Percentiles rank a stretch among this genome's conserved stretches.
Conservation (phyloP, 148 eudicot genomes). For the Rhododendron ovatum region DNA sequence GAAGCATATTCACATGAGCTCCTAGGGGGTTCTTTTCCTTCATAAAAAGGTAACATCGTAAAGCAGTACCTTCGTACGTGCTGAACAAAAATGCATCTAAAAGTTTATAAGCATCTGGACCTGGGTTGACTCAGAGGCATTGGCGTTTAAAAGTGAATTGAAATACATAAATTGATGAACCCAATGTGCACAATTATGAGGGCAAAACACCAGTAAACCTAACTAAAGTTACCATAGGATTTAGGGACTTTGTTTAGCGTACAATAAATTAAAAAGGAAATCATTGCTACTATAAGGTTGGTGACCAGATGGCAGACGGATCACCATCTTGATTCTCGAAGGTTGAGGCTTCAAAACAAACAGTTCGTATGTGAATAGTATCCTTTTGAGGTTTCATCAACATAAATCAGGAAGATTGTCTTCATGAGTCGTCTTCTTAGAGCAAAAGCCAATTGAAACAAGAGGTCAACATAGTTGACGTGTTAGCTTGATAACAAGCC, state of each 20-base stretch:
- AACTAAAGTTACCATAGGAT: background rate
- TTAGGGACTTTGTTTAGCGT: background rate
- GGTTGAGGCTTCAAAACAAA: background rate
- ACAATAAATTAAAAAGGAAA: background rate
- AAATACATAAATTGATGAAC: background rate
- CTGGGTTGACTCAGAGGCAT: background rate
- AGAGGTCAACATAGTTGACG: background rate
- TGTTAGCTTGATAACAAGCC: conserved; percentile 1
- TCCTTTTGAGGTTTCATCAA: background rate
- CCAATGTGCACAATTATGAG: background rate
- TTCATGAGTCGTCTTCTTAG: background rate
- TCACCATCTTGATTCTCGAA: background rate
- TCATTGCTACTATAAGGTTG: background rate
- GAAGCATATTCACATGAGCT: background rate
- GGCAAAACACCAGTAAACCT: background rate
- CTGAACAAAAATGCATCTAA: background rate
- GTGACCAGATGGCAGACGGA: background rate
- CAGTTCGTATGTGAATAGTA: background rate
- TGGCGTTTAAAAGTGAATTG: background rate
- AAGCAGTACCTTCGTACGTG: background rate
- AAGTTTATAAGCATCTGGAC: background rate
- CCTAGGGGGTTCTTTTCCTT: background rate
- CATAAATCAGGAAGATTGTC: background rate
- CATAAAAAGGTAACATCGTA: background rate
- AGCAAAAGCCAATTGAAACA: background rate